A percentile compares a stretch with the other conserved stretches of the same genome.
Conservation (phyloP, 768 basidiomycete species). For the Russula sp. region DNA sequence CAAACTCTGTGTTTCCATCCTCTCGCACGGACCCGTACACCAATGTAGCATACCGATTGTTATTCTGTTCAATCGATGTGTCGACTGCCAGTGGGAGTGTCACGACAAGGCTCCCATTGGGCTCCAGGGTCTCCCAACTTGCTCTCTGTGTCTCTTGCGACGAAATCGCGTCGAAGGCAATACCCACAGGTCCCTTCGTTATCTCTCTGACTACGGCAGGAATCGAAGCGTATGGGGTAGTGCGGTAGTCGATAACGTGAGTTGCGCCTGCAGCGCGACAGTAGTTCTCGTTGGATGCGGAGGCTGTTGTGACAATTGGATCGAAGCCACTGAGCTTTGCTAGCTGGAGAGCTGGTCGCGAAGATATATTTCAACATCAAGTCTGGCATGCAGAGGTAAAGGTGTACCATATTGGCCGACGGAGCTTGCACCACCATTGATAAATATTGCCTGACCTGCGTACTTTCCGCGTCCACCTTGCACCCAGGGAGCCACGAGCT, state of each 20-base stretch:
- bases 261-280: constrained; percentile 20
- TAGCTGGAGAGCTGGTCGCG: constrained; percentile 7
- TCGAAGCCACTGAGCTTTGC: constrained; percentile 23
- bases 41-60: not conserved
- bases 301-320: constrained; percentile 23
- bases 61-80: not conserved
- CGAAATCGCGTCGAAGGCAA: constrained; percentile 24
- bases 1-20: not conserved
- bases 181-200: constrained; percentile 9
- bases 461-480: constrained; percentile 37
- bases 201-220: constrained; percentile 19
- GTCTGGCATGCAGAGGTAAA: not conserved
- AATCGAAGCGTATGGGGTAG: constrained; percentile 3
- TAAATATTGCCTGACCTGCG: constrained; percentile 39
- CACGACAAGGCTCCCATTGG: constrained; percentile 17
- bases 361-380: not conserved
- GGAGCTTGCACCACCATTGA: constrained; percentile 44
- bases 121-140: constrained; percentile 19
- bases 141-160: constrained; percentile 14
- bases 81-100: not conserved
- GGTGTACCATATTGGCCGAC: constrained; percentile 41
- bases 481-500: constrained; percentile 37
- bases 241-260: constrained; percentile 24
- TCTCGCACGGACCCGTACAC: not conserved
- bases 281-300: constrained; percentile 13